A percentile compares a stretch with the other conserved stretches of the same genome.
Evolutionary conservation across 176 grass and related monocot species (phyloP).

Genomic region (Lolium perenne): DNA sequence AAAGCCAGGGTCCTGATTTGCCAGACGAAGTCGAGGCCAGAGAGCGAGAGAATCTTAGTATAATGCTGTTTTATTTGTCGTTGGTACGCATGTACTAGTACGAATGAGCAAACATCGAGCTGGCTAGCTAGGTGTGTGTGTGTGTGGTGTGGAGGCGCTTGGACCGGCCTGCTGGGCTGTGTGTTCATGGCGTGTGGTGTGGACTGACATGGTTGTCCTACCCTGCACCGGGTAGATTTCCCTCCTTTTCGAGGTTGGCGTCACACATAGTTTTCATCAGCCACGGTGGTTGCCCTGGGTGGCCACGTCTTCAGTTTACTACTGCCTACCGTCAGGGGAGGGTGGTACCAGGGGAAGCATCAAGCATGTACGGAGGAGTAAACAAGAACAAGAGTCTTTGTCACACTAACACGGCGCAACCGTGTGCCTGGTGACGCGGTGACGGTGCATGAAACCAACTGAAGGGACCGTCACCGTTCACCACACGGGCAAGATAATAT

Average conservation of each 20-base stretch:
- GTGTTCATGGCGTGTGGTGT: not conserved
- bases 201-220: constrained; percentile 11
- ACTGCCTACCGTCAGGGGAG: not conserved
- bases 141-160: constrained; percentile 14
- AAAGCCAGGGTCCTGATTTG: not conserved
- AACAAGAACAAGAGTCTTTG: not conserved
- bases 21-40: too few species aligned
- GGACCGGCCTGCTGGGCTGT: not conserved
- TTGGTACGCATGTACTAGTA: not conserved
- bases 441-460: too few species aligned
- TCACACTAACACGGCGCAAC: constrained; percentile 13
- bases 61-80: not conserved
- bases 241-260: not conserved
- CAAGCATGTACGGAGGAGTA: not conserved
- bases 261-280: not conserved
- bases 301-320: not conserved
- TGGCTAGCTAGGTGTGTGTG: not conserved
- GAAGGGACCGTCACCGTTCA: not conserved
- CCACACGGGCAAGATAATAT: not conserved
- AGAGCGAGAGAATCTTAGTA: constrained; percentile 9
- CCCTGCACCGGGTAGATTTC: not conserved
- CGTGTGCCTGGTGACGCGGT: not conserved
- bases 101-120: not conserved
- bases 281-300: not conserved
- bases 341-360: not conserved